Evolutionary conservation across 192 early-diverging fungal genomes (phyloP).

Genomic region (Entomortierella chlamydospora): DNA sequence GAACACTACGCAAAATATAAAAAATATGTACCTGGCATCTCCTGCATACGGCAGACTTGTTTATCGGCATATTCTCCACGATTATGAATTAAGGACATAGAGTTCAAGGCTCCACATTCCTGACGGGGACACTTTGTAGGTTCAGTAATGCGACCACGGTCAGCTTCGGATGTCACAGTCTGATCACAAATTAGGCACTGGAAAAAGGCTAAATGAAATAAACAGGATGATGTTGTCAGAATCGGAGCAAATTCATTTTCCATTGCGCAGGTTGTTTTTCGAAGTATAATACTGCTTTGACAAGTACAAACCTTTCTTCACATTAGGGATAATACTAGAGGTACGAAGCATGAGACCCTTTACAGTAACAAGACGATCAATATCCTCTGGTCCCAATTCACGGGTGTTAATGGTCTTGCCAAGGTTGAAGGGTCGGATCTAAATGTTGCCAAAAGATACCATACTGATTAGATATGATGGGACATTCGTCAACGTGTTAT

Average conservation of each 20-base stretch:
- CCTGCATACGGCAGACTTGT: slow-evolving; percentile 93
- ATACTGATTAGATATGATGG: too few relatives aligned
- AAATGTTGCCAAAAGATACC: neutral
- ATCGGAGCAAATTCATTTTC: too few relatives aligned
- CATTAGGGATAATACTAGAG: slow-evolving; percentile 94
- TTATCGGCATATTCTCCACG: slow-evolving; percentile 94
- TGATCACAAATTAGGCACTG: slow-evolving; percentile 92
- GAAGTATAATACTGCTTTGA: neutral
- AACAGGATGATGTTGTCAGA: too few relatives aligned
- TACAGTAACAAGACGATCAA: slow-evolving; percentile 96
- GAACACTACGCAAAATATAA: too few relatives aligned
- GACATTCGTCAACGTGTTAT: neutral
- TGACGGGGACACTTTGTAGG: slow-evolving; percentile 84
- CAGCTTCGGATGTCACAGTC: slow-evolving; percentile 79
- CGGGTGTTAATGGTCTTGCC: slow-evolving; percentile 85
- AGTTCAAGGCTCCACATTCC: slow-evolving; percentile 83
- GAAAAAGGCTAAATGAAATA: slow-evolving; percentile 79
- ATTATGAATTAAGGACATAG: slow-evolving; percentile 93
- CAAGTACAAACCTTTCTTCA: slow-evolving; percentile 73
- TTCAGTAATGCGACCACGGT: slow-evolving; percentile 90
- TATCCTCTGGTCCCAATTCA: slow-evolving; percentile 94
- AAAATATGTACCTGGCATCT: slow-evolving; percentile 84
- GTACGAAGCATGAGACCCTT: slow-evolving; percentile 94
- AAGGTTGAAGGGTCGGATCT: slow-evolving; percentile 92
- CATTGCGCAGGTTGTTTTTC: neutral